phyloP scores from a whole-genome alignment of 78 protist species.

The Dictyostelium intermedium region DNA sequence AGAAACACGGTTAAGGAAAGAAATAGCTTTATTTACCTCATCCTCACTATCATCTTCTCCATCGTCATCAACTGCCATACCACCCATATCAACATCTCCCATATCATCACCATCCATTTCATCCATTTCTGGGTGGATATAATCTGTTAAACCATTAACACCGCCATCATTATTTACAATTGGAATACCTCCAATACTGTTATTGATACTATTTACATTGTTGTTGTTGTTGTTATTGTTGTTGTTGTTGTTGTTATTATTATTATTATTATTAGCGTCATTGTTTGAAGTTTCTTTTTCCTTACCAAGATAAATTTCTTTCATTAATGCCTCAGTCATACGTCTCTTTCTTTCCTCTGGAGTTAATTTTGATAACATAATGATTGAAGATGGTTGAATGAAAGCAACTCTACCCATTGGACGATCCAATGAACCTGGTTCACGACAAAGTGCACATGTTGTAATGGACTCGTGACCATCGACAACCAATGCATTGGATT shows the following conservation, averaged over 20 bases:
- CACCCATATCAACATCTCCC: slow-evolving; percentile 34
- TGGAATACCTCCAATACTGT: neutral
- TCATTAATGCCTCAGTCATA: slow-evolving; percentile 54
- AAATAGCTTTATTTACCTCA: slow-evolving; percentile 46
- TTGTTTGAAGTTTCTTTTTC: neutral
- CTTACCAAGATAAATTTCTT: neutral
- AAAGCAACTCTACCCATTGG: slow-evolving; percentile 79
- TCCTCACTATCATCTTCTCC: slow-evolving; percentile 75
- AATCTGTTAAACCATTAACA: neutral
- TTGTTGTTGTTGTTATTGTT: neutral
- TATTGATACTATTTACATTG: neutral
- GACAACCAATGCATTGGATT: slow-evolving; percentile 41
- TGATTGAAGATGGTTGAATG: slow-evolving; percentile 63
- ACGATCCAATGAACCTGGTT: slow-evolving; percentile 52
- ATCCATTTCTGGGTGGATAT: neutral
- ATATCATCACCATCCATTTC: slow-evolving; percentile 53
- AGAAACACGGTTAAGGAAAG: slow-evolving; percentile 29
- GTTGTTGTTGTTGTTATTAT: neutral
- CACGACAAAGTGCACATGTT: slow-evolving; percentile 68
- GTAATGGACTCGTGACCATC: slow-evolving; percentile 34
- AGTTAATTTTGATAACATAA: slow-evolving; percentile 43
- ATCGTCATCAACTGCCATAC: slow-evolving; percentile 47
- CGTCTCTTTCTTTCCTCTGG: slow-evolving; percentile 58
- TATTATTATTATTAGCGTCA: no score
- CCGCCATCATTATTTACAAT: neutral